A percentile compares a stretch with the other conserved stretches of the same genome.
Conservation (phyloP, 371 early-diverging fungal species). For the Mortierella sp. region DNA sequence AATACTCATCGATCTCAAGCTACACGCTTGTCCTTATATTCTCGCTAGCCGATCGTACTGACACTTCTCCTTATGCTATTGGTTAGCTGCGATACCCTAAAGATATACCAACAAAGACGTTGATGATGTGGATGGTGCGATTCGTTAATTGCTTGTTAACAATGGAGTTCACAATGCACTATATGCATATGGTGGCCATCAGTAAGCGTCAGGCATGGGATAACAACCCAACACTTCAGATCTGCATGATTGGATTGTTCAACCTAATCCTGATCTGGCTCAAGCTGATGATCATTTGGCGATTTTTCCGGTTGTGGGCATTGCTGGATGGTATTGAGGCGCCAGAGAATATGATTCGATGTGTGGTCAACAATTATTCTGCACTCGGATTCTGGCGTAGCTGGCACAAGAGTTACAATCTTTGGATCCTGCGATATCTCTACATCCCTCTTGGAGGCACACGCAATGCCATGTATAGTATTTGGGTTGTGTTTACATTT, state of each 20-base stretch:
- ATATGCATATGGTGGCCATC: slow-evolving; percentile 88
- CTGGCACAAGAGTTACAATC: slow-evolving; percentile 93
- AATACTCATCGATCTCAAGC: background rate
- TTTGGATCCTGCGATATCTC: slow-evolving; percentile 92
- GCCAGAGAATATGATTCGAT: slow-evolving; percentile 93
- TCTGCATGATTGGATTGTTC: slow-evolving; percentile 85
- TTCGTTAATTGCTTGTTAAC: slow-evolving; percentile 66
- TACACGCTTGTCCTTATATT: background rate
- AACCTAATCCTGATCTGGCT: slow-evolving; percentile 93
- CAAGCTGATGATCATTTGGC: slow-evolving; percentile 93
- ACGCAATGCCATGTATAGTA: slow-evolving; percentile 72
- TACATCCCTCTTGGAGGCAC: slow-evolving; percentile 94
- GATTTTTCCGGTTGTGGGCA: slow-evolving; percentile 95
- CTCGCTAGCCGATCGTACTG: background rate
- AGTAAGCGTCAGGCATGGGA: slow-evolving; percentile 85
- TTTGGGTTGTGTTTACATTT: slow-evolving; percentile 91
- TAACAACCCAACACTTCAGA: slow-evolving; percentile 76
- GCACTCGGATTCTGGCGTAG: slow-evolving; percentile 91
- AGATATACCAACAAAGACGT: slow-evolving; percentile 57
- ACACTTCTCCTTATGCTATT: background rate
- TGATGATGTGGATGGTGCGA: slow-evolving; percentile 63
- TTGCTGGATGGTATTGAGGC: slow-evolving; percentile 87
- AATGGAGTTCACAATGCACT: slow-evolving; percentile 90
- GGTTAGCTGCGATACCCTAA: slow-evolving; percentile 65
- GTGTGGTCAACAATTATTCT: slow-evolving; percentile 94